phyloP scores from a whole-genome alignment of 164 flowering plant species.

The Kalanchoe fedtschenkoi region DNA sequence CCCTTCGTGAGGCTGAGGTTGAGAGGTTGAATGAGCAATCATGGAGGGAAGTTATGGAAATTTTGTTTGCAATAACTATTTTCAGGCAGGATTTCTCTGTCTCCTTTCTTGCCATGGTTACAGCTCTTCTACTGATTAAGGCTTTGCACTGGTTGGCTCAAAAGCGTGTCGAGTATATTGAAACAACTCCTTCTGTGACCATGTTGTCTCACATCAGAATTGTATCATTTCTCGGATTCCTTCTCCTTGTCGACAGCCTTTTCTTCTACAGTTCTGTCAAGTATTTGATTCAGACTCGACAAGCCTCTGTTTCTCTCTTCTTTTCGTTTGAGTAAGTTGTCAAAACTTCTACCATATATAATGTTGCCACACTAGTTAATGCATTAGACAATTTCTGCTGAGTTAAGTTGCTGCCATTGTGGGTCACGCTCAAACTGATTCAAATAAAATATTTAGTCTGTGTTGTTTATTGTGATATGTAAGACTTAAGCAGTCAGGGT shows the following conservation, averaged over 20 bases:
- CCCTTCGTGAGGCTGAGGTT: constrained; percentile 93
- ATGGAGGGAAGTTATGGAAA: constrained; percentile 98
- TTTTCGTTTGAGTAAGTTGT: constrained; percentile 89
- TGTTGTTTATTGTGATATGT: no score
- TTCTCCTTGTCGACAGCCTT: constrained; percentile 61
- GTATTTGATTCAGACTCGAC: constrained; percentile 53
- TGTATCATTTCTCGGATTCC: constrained; percentile 82
- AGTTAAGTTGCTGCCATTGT: neutral
- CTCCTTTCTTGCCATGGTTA: constrained; percentile 79
- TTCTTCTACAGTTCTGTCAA: constrained; percentile 57
- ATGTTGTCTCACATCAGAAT: constrained; percentile 73
- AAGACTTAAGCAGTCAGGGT: no score
- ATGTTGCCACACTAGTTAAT: neutral
- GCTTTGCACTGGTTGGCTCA: constrained; percentile 98
- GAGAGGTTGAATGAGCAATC: constrained; percentile 97
- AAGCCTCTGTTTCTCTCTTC: constrained; percentile 88
- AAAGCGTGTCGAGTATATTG: constrained; percentile 96
- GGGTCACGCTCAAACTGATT: no score
- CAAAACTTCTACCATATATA: neutral
- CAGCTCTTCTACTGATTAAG: constrained; percentile 70
- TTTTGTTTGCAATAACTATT: constrained; percentile 88
- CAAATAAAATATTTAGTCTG: no score
- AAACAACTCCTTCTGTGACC: constrained; percentile 87
- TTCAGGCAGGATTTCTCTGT: constrained; percentile 94
- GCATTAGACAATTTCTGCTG: neutral